Conservation (phyloP, 768 basidiomycete species). For the Mycena venus region DNA sequence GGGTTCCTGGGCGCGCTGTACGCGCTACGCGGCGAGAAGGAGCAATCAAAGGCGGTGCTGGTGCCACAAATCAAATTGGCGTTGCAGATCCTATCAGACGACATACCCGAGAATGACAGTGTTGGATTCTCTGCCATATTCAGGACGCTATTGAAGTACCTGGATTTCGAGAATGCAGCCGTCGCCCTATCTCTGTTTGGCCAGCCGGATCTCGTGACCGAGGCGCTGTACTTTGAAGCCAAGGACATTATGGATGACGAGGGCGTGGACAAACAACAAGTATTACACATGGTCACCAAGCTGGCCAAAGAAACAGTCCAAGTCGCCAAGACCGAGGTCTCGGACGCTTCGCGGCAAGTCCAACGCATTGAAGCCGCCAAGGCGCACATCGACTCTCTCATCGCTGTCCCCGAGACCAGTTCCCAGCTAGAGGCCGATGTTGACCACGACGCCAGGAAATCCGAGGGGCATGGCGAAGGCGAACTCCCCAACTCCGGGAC, state of each 20-base stretch:
- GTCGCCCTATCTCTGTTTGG: not conserved
- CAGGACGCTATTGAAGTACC: not conserved
- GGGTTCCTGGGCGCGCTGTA: not conserved
- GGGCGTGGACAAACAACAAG: not conserved
- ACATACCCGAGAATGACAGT: not conserved
- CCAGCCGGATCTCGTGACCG: not conserved
- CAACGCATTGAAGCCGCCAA: not conserved
- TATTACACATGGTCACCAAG: not conserved
- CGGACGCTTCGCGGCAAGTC: not conserved
- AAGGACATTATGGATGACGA: not conserved
- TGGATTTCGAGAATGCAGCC: not conserved
- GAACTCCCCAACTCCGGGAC: not conserved
- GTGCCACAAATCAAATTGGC: not conserved
- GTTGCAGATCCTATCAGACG: not conserved
- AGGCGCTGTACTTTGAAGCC: not conserved
- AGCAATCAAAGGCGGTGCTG: not conserved
- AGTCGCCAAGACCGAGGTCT: not conserved
- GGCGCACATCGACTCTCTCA: not conserved
- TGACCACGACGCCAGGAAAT: not conserved
- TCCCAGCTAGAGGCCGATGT: not conserved
- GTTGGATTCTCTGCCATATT: not conserved
- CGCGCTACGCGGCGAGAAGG: not conserved
- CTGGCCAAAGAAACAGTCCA: not conserved
- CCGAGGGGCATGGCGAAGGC: not conserved
- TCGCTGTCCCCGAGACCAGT: not conserved